Evolutionary conservation across 495 filamentous ascomycete genomes (phyloP), one percentile per base, ranked within the genome.

Genomic region (Trichocladium antarcticum): DNA sequence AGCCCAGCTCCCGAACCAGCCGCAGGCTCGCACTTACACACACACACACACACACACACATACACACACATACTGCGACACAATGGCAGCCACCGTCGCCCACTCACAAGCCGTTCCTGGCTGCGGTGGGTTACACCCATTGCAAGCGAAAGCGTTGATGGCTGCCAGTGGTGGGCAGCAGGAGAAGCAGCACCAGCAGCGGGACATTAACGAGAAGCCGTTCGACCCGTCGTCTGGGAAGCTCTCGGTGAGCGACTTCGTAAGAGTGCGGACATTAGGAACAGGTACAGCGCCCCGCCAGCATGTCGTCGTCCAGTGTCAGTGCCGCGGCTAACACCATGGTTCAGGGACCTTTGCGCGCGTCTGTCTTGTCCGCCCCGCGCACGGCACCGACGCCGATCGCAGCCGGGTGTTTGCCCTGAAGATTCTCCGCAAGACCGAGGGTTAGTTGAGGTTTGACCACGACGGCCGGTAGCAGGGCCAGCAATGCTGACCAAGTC

Each of bases 381-480:
- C 75, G 42, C 57, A 62, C 53, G 68, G 74, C 45, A 71, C 69
- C 22, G 73, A 79, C 28, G 65, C 68, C 42, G 74, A 79, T 34
- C 66, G 65, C 58, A 73, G 75, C 62, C 82, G 84, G 63, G 85
- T 96, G 5, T 96, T 84, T 72, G 92, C 92, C 17, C 73, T 98
- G 50, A 98, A 97, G 74, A 83, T 95, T 37, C 68, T 98, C 41
- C 84, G 89, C 52, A 98, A 98, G 67, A 82, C 80, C 19, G 86
- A 94, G 62, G 60, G 60, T 63, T 24, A 8, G 58, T 38, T 34
- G 9, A 3, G 10, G 9, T 6, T 76, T 75, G 2, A 6, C 16
- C n/a, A 29, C 5, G 10, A 19, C 12, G 8, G n/a, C 9, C 20
- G 14, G n/a, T 0, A 1, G 15, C 6, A 42, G 6, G 71, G 37